Percentiles rank a stretch among this genome's conserved stretches.
These are phyloP conservation scores for Salvia splendens DNA, from an alignment of 257 asterid species.

Conservation along the genomic window DNA sequence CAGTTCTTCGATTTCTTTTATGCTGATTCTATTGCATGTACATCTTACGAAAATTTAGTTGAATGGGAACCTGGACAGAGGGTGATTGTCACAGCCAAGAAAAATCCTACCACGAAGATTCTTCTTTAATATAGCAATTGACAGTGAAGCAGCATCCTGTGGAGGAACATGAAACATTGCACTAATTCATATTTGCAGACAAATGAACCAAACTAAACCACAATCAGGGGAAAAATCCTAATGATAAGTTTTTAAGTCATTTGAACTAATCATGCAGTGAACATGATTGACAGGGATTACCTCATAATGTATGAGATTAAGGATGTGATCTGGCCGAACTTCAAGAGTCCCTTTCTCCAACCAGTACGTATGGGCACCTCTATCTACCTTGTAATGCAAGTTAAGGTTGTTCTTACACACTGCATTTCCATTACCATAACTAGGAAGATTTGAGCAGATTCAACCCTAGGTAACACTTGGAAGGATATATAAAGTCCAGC, in stretches of 20 bases:
- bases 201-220: not conserved
- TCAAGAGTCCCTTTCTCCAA: conserved; percentile 74
- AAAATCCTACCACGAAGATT: conserved; percentile 58
- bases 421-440: conserved; percentile 15
- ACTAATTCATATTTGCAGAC: conserved; percentile 6
- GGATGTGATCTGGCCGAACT: conserved; percentile 87
- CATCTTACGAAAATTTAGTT: not conserved
- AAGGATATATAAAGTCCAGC: conserved; percentile 99
- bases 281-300: conserved; percentile 38
- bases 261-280: not conserved
- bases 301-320: conserved; percentile 93
- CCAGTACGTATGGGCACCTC: conserved; percentile 90
- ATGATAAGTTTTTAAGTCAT: conserved; percentile 8
- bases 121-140: conserved; percentile 69
- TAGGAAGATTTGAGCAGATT: not conserved
- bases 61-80: conserved; percentile 64
- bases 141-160: conserved; percentile 91
- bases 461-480: conserved; percentile 25
- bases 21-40: not conserved
- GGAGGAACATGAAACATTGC: conserved; percentile 20
- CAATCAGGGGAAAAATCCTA: not conserved
- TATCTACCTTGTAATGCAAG: conserved; percentile 69
- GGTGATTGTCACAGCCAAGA: conserved; percentile 91
- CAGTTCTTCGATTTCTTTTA: not conserved
- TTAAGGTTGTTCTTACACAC: conserved; percentile 48